Base-by-base conservation (phyloP, 768 basidiomycete species). In the Pisolithus sp. region DNA sequence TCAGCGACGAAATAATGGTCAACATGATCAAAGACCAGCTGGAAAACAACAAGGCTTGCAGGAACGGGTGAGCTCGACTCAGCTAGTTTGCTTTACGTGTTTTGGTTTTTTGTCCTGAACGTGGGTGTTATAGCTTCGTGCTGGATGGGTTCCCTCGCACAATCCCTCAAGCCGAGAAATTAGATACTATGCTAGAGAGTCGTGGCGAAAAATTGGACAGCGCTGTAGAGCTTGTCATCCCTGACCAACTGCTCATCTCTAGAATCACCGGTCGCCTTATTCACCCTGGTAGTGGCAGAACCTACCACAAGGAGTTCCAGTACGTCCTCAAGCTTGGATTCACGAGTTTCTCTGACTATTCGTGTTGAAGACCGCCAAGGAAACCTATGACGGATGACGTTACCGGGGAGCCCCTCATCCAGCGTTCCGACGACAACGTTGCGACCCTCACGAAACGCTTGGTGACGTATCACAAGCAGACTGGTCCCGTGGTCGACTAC, bases 101-200 rank as follows among this genome's bases (percentile, higher is more conserved):
- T 20, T 13, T 7, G 50, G 44, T 51, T 39, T 31, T n/a, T 21
- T 30, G 45, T 45, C 46, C 41, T 50, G 34, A 10, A 3, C 30
- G 12, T 7, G 30, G 18, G 48, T 28, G 7, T 23, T 9, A 15
- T 59, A 98, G 95, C 36, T 99, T 99, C 71, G 96, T 99, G 52
- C 78, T 99, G 47, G 96, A 99, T 63, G 96, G 96, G n/a, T 99
- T 99, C 82, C 96, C 96, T 39, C 86, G 96, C 40, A 98, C 95
- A 4, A 91, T 98, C 34, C 85, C 89, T 9, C 96, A 99, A 63
- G 96, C 96, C 3, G 81, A 94, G 71, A 98, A 96, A 71, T 85
- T 99, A 50, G 95, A 95, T 64, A 73, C 76, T 53, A 97, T 99
- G 96, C 82, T 99, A 41, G 66, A 76, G 13, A 69, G 65, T 5